Conservation (phyloP, 495 filamentous ascomycete genomes). For the Hypoxylon subgilvum region DNA sequence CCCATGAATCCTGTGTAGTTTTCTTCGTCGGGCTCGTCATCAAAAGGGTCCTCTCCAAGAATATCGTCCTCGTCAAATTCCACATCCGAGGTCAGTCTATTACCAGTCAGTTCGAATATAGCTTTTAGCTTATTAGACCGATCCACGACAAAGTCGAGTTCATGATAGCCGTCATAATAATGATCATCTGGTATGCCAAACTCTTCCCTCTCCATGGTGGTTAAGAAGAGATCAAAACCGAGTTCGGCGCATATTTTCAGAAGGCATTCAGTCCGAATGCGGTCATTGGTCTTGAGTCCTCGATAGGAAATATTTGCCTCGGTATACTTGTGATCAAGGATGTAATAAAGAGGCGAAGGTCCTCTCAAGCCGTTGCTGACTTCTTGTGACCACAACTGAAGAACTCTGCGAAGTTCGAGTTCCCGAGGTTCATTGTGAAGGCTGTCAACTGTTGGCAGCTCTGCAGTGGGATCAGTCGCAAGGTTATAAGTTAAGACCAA, state of each 20-base stretch:
- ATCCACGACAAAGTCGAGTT: background rate
- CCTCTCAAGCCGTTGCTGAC: background rate
- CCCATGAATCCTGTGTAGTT: slow-evolving; percentile 48
- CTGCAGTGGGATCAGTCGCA: slow-evolving; percentile 31
- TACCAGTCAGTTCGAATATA: slow-evolving; percentile 39
- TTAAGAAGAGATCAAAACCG: slow-evolving; percentile 46
- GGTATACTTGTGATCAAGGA: slow-evolving; percentile 57
- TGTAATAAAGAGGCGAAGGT: slow-evolving; percentile 40
- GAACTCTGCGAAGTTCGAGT: slow-evolving; percentile 22
- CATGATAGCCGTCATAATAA: slow-evolving; percentile 13
- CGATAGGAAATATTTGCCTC: slow-evolving; percentile 46
- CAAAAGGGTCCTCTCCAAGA: slow-evolving; percentile 42
- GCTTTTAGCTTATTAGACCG: background rate
- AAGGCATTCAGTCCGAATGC: slow-evolving; percentile 36
- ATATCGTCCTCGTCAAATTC: slow-evolving; percentile 39
- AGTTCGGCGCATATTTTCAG: slow-evolving; percentile 42
- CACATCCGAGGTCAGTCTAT: slow-evolving; percentile 24
- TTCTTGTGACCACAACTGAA: slow-evolving; percentile 30
- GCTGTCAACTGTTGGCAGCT: slow-evolving; percentile 16
- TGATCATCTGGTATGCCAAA: slow-evolving; percentile 18
- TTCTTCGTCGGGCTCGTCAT: slow-evolving; percentile 46
- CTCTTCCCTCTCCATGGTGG: slow-evolving; percentile 44
- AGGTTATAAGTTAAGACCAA: slow-evolving; percentile 64
- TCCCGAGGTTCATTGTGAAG: slow-evolving; percentile 3
- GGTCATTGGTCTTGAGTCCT: slow-evolving; percentile 52